Base-by-base conservation (phyloP, 805 yeast genomes). In the Candida xyloterini region DNA sequence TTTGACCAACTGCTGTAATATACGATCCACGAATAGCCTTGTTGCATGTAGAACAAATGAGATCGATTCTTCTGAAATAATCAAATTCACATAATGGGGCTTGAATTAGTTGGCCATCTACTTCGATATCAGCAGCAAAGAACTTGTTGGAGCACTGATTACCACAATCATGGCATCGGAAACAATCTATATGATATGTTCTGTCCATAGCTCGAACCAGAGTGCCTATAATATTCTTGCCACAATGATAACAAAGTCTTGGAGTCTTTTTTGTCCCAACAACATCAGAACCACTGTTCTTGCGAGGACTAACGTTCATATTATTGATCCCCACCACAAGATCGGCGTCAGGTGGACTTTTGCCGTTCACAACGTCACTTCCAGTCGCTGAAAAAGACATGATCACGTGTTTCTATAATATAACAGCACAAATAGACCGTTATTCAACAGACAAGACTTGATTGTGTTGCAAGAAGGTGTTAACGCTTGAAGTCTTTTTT, bases 21-120 rank as follows among this genome's bases (percentile, higher is more conserved):
- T 91, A 91, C 1, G 95, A 84, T 0, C 97, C 97, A 52, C 96
- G 67, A 35, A 95, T 70, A 4, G 96, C 95, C 18, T 74, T 76
- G 48, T 86, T 78, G 65, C 99, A 93, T 13, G 79, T 84, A 55
- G 73, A 76, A 57, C 99, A 93, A n/a, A 93, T 76, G 36, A 93
- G 71, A 42, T 86, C 84, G 41, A 89, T 74, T 51, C 95, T 76
- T 57, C 77, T 80, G 68, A 93, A 93, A 61, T 89, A 93, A 63
- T 93, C 95, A 50, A 79, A 84, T 64, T 93, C 99, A 64, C 99
- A 93, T 20, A 93, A 70, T 0, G 87, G 78, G 5, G 80, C 75
- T 30, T 67, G 59, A 4, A 58, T 66, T n/a, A 62, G 63, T 9
- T 61, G 52, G 10, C 66, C 65, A 2, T 55, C 48, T n/a, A 49